Evolutionary conservation across 2,329 filamentous ascomycete genomes (phyloP), one percentile per base, ranked within the genome.

Genomic region (Bipolaris oryzae): DNA sequence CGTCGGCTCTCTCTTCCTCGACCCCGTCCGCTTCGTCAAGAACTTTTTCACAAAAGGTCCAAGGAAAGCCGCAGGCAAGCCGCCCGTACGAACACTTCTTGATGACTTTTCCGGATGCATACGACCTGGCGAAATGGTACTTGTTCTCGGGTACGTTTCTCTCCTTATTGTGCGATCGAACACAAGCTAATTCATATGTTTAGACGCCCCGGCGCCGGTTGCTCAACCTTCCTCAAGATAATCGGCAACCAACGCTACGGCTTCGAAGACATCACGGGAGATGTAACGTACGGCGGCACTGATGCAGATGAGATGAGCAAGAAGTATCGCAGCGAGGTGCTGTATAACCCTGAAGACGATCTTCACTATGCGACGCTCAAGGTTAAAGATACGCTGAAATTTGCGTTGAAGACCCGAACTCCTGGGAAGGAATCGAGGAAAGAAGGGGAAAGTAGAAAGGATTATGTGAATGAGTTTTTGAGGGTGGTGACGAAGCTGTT

Each of bases 341-440:
- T 91, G 11, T 93, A 94, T 72, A 92, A 91, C 64, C 87, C 91
- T 13, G 90, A 94, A 76, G 86, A 88, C 25, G 89, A 92, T 70
- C 82, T 88, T 25, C 90, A 93, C 70, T 93, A 92, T 61, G 87
- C 90, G 0, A 87, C 90, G n/a, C 78, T 95, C 20, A 91, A 87
- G 0, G 89, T 93, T 10, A 86, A 88, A 1, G 83, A 91, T 62
- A 94, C 90, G 0, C 79, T 94, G 0, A 82, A 85, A 48, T 93
- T 93, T 69, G 90, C 90, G 0, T 82, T 90, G 1, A 84, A 87
- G 48, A 86, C 87, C 0, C 81, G 88, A 49, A 89, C 89, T 0
- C 89, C 89, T 0, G 84, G 85, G 1, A 84, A 88, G 50, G 75
- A 76, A 15, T 84, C 82, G 6, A 80, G 88, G 1, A 81, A 89